A percentile compares a stretch with the other conserved stretches of the same genome.
Conservation (phyloP, 2,329 filamentous ascomycete species). For the Diaporthe ampelina region DNA sequence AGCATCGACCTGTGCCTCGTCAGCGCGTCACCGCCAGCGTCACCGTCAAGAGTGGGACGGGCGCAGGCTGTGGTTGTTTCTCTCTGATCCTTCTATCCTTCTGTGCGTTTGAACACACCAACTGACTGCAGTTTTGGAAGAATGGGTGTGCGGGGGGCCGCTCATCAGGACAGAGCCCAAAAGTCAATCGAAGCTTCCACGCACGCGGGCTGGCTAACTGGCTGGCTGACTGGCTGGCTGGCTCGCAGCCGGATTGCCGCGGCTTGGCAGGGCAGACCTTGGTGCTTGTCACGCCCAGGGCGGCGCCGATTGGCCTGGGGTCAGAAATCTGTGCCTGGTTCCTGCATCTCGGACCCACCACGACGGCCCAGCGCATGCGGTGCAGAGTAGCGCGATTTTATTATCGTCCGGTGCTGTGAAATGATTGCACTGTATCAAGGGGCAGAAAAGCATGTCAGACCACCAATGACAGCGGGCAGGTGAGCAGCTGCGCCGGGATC, state of each 20-base stretch:
- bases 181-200: constrained; percentile 15
- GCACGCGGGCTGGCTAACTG: too few species aligned
- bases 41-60: too few species aligned
- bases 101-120: too few species aligned
- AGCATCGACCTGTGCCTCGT: background rate
- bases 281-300: constrained; percentile 16
- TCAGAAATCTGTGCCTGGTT: constrained; percentile 35
- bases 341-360: constrained; percentile 34
- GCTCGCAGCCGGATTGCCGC: constrained; percentile 7
- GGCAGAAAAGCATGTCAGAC: constrained; percentile 14
- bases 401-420: background rate
- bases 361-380: background rate
- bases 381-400: constrained; percentile 19
- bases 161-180: background rate
- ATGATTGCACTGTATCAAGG: constrained; percentile 22
- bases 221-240: background rate
- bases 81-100: too few species aligned
- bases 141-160: too few species aligned
- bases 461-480: constrained; percentile 13
- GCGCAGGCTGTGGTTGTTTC: too few species aligned
- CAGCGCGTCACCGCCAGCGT: too few species aligned
- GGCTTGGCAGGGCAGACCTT: constrained; percentile 25
- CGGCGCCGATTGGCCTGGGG: constrained; percentile 28
- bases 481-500: constrained; percentile 10
- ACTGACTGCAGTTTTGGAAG: too few species aligned